Conservation (phyloP, 2,329 filamentous ascomycete species). For the Tolypocladium guangdongense region DNA sequence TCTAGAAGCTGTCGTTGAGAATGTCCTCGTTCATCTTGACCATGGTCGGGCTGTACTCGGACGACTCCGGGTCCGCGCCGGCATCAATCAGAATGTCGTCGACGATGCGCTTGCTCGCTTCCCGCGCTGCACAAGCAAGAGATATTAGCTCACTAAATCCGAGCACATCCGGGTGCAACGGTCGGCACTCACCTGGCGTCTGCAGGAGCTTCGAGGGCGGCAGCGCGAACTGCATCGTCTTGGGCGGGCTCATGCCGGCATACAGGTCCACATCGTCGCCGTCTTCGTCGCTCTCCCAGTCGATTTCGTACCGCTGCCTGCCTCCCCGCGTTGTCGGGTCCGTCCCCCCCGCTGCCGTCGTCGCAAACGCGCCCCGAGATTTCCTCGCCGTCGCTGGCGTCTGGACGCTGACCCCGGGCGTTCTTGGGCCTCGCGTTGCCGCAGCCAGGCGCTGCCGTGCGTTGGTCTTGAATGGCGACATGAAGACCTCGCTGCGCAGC, state of each 20-base stretch:
- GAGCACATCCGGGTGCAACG: not conserved
- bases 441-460: constrained; percentile 30
- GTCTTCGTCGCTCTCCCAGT: constrained; percentile 68
- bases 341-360: constrained; percentile 9
- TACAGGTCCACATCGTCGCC: constrained; percentile 52
- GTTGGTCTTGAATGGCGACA: constrained; percentile 52
- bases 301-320: constrained; percentile 41
- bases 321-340: constrained; percentile 6
- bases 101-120: constrained; percentile 72
- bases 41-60: constrained; percentile 53
- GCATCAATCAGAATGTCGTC: constrained; percentile 70
- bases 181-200: constrained; percentile 53
- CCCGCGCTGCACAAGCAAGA: constrained; percentile 42
- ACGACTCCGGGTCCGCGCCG: constrained; percentile 46
- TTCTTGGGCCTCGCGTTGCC: constrained; percentile 43
- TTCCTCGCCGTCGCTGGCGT: constrained; percentile 50
- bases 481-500: constrained; percentile 75
- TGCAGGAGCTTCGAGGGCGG: constrained; percentile 68
- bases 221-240: constrained; percentile 80
- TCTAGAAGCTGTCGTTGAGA: constrained; percentile 50
- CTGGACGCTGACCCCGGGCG: constrained; percentile 77
- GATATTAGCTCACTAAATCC: constrained; percentile 1
- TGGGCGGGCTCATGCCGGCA: constrained; percentile 76
- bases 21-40: constrained; percentile 54
- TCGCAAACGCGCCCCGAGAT: constrained; percentile 37